phyloP scores from a whole-genome alignment of 1,139 yeast species.

The Candida tetrigidarum region DNA sequence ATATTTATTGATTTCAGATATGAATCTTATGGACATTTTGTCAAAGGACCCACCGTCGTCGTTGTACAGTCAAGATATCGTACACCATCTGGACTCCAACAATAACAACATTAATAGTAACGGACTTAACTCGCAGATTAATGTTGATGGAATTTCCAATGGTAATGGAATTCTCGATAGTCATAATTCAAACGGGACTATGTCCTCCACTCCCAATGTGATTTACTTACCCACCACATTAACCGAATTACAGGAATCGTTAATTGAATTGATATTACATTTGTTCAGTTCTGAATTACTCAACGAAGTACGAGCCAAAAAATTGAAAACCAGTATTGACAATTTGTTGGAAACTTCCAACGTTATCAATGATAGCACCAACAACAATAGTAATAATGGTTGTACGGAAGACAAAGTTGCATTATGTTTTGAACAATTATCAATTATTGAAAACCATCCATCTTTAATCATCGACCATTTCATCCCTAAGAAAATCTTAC shows the following conservation, averaged over 20 bases:
- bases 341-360: conserved; percentile 33
- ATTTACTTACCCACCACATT: conserved; percentile 59
- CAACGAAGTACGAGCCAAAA: conserved; percentile 27
- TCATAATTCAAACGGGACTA: neutral
- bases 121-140: neutral
- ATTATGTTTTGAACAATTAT: conserved; percentile 54
- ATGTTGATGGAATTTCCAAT: neutral
- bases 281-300: conserved; percentile 53
- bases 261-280: conserved; percentile 55
- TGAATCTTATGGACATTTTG: conserved; percentile 47
- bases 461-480: conserved; percentile 74
- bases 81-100: neutral
- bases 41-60: conserved; percentile 24
- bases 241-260: conserved; percentile 58
- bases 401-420: conserved; percentile 17
- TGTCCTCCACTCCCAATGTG: conserved; percentile 23
- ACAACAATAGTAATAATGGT: conserved; percentile 5
- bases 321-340: conserved; percentile 38
- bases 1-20: conserved; percentile 13
- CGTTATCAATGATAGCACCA: conserved; percentile 15
- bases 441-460: conserved; percentile 63
- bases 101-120: neutral
- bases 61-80: conserved; percentile 12
- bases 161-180: neutral
- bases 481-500: conserved; percentile 66